Evolutionary conservation across 2,329 filamentous ascomycete species (phyloP).

Genomic region (Clarireedia paspali): DNA sequence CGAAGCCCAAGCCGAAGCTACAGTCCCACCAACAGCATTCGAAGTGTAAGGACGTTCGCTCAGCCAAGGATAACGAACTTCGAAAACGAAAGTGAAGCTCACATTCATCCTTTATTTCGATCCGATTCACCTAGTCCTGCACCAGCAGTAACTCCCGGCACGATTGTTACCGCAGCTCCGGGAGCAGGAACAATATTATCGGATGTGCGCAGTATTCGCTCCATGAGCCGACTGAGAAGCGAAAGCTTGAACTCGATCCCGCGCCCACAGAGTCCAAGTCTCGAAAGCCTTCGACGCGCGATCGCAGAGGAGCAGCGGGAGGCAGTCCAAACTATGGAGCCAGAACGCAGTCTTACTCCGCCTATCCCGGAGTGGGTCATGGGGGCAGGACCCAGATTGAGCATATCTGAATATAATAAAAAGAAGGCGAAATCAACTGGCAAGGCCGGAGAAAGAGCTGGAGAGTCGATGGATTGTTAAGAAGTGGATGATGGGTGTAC

Average conservation of each 20-base stretch:
- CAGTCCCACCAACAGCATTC: constrained; percentile 23
- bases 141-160: constrained; percentile 58
- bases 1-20: constrained; percentile 28
- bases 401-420: constrained; percentile 38
- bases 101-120: constrained; percentile 73
- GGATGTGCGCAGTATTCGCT: constrained; percentile 43
- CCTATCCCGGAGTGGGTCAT: constrained; percentile 56
- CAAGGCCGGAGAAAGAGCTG: constrained; percentile 14
- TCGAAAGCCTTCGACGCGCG: constrained; percentile 34
- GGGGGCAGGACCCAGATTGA: constrained; percentile 43
- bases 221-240: constrained; percentile 46
- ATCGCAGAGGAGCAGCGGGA: constrained; percentile 26
- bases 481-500: not conserved
- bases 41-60: constrained; percentile 11
- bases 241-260: constrained; percentile 45
- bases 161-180: constrained; percentile 62
- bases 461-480: constrained; percentile 5
- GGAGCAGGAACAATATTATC: constrained; percentile 58
- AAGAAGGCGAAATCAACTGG: constrained; percentile 15
- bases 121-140: constrained; percentile 63
- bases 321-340: constrained; percentile 8
- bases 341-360: constrained; percentile 46
- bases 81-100: constrained; percentile 44
- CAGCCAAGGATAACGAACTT: constrained; percentile 20
- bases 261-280: constrained; percentile 42